These are phyloP conservation scores for Mycosphaerella sp. DNA, from an alignment of 2,329 filamentous ascomycete genomes.

Conservation along the genomic window DNA sequence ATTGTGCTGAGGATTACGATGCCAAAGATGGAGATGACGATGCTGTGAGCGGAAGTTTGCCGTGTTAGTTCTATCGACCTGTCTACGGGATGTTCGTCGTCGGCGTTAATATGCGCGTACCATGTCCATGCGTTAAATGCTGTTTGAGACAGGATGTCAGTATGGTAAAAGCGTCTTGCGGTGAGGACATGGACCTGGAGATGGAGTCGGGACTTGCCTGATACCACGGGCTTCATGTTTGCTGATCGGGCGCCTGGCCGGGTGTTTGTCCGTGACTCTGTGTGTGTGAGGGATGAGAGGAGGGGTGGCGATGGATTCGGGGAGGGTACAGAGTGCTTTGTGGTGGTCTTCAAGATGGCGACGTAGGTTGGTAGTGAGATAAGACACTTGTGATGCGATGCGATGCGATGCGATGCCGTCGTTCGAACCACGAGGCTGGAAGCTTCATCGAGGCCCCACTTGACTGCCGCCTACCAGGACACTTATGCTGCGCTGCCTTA, in stretches of 20 bases:
- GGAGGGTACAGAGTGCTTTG: neutral
- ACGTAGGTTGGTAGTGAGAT: neutral
- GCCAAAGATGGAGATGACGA: conserved; percentile 58
- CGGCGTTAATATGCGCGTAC: conserved; percentile 47
- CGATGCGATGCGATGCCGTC: neutral
- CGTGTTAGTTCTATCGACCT: conserved; percentile 6
- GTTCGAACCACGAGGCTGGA: too few relatives aligned
- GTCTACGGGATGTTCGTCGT: neutral
- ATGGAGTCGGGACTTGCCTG: conserved; percentile 31
- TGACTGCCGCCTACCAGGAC: too few relatives aligned
- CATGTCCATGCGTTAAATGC: conserved; percentile 93
- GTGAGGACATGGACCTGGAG: too few relatives aligned
- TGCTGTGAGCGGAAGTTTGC: conserved; percentile 47
- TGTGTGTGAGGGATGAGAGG: neutral
- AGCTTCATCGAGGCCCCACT: too few relatives aligned
- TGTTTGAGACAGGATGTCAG: too few relatives aligned
- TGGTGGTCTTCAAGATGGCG: neutral
- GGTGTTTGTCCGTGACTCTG: neutral
- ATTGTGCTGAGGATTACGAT: conserved; percentile 60
- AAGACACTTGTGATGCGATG: neutral
- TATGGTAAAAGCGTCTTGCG: too few relatives aligned
- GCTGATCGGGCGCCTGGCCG: conserved; percentile 21
- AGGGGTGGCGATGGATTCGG: neutral
- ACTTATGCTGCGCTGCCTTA: too few relatives aligned
- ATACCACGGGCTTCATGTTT: conserved; percentile 91